Evolutionary conservation across 2,329 filamentous ascomycete genomes (phyloP), one percentile per base, ranked within the genome.

Genomic region (Gliomastix tumulicola): DNA sequence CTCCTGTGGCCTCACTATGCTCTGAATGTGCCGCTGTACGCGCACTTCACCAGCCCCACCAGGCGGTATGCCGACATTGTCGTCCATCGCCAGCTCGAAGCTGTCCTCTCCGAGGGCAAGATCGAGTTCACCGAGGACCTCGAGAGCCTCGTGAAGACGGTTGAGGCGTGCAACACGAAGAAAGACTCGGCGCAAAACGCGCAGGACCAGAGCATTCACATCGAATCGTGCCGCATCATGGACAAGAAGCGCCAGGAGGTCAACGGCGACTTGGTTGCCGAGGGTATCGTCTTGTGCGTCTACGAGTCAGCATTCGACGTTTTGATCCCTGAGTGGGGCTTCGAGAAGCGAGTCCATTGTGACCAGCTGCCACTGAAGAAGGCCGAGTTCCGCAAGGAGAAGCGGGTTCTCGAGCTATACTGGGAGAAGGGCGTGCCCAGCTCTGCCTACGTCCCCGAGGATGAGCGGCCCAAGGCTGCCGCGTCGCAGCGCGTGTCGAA

Each of bases 371-470:
- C 92, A 21, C 69, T 98, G 49, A 90, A 97, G 76, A 98, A 98
- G 73, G 92, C 92, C n/a, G 92, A 98, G 58, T 98, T 92, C 65
- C 82, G 94, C 62, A 97, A 97, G 73, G 88, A 94, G 57, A 87
- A 89, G 67, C 81, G 92, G 38, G 79, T 97, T 21, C 74, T 98
- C 32, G 92, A 98, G 65, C 76, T 98, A 13, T 98, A 96, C 72
- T 98, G 92, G 92, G 92, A 98, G 79, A 98, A 97, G 76, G 92
- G 92, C 32, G 88, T 97, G 7, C 88, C 90, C 20, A 97, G 89
- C 44, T 96, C 90, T 30, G 86, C 89, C 3, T 98, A 94, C 50
- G 83, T 98, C 36, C 92, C 92, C 4, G 92, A 98, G 56, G 92
- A 98, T 56, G 92, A 98, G 68, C 84, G 89, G 39, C 89, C 89